phyloP scores from a whole-genome alignment of 169 alveolate genomes.

The Eimeria praecox region DNA sequence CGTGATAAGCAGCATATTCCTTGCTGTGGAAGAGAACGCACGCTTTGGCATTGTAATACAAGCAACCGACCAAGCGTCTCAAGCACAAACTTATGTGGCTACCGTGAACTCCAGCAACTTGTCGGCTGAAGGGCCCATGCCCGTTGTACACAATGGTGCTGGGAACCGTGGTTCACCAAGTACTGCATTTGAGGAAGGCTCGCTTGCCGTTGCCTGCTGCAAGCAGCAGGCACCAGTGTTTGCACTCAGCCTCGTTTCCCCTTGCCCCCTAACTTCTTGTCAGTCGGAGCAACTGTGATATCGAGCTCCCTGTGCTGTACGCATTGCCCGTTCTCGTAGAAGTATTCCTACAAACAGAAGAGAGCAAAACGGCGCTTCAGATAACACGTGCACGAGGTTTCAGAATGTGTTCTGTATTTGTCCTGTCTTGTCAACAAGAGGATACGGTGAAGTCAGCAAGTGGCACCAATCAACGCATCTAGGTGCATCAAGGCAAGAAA shows the following conservation, averaged over 20 bases:
- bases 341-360: slow-evolving; percentile 28
- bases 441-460: background rate
- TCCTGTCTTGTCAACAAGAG: background rate
- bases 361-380: background rate
- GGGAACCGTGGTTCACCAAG: no score
- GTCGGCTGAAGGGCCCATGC: no score
- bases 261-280: background rate
- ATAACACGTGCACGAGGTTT: background rate
- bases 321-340: slow-evolving; percentile 53
- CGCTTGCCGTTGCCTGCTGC: background rate
- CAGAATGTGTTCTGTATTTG: no score
- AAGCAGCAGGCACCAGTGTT: background rate
- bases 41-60: no score
- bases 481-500: background rate
- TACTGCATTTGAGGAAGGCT: no score
- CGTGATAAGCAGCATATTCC: no score
- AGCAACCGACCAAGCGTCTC: no score
- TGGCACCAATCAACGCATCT: background rate
- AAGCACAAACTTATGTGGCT: no score
- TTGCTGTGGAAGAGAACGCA: no score
- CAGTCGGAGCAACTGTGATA: background rate
- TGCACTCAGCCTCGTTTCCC: slow-evolving; percentile 30
- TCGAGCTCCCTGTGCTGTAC: slow-evolving; percentile 50
- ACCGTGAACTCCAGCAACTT: no score
- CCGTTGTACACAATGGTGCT: no score